These are phyloP conservation scores for Diplodia mutila DNA, from an alignment of 2,329 filamentous ascomycete genomes.

Conservation along the genomic window DNA sequence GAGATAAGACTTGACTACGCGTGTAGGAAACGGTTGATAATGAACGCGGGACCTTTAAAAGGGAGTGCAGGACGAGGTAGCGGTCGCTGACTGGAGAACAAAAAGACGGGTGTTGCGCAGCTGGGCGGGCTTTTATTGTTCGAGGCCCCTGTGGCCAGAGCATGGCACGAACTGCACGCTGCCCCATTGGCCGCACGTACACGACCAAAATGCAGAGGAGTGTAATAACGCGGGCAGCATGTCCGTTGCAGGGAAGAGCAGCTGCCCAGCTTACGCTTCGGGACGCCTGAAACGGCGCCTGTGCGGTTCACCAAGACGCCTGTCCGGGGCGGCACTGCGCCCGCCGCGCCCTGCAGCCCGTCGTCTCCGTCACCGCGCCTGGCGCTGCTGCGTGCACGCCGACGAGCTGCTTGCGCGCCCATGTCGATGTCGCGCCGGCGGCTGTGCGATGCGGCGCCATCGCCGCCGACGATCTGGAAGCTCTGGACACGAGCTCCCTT, in stretches of 20 bases:
- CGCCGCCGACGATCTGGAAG: conserved; percentile 4
- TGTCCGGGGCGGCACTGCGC: not conserved
- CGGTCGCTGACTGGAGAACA: conserved; percentile 18
- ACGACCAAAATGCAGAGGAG: not conserved
- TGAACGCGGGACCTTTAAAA: conserved; percentile 20
- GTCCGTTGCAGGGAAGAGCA: not conserved
- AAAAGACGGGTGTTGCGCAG: not conserved
- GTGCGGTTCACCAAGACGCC: conserved; percentile 2
- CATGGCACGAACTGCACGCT: no score
- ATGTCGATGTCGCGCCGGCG: not conserved
- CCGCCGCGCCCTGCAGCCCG: not conserved
- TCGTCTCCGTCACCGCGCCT: not conserved
- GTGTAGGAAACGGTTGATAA: not conserved
- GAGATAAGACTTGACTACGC: not conserved
- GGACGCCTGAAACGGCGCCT: conserved; percentile 16
- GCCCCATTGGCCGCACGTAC: no score
- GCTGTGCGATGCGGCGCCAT: conserved; percentile 6
- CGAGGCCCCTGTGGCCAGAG: conserved; percentile 7
- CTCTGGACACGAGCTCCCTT: conserved; percentile 1
- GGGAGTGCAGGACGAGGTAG: conserved; percentile 15
- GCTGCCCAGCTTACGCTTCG: conserved; percentile 1
- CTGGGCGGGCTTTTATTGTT: conserved; percentile 3
- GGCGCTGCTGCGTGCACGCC: no score
- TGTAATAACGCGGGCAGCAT: not conserved
- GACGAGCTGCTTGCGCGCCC: not conserved